Evolutionary conservation across 345 rosid genomes (phyloP).

Genomic region (Eutrema heterophyllum): DNA sequence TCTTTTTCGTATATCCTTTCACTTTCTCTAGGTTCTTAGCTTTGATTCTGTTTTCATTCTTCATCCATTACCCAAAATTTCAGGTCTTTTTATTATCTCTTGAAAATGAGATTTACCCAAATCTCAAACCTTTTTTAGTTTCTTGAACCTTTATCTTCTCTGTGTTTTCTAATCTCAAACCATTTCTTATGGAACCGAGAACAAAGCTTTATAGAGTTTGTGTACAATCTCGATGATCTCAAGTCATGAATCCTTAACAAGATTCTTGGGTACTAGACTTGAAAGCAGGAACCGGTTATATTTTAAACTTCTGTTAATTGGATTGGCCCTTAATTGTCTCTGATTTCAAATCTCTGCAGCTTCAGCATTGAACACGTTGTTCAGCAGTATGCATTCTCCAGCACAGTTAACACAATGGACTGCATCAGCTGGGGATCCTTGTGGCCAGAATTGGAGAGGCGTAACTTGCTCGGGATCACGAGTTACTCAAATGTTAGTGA

Average conservation of each 20-base stretch:
- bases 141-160: neutral
- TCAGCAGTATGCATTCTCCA: conserved; percentile 50
- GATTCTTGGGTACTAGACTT: neutral
- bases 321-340: conserved; percentile 5
- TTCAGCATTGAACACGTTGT: conserved; percentile 64
- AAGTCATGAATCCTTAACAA: neutral
- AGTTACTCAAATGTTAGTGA: conserved; percentile 70
- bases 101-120: neutral
- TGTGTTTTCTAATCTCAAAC: neutral
- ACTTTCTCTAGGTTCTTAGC: neutral
- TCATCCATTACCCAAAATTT: neutral
- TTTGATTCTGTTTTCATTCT: conserved; percentile 13
- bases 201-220: neutral
- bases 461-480: conserved; percentile 64
- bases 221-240: conserved; percentile 6
- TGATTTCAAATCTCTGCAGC: conserved; percentile 41
- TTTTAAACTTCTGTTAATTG: neutral
- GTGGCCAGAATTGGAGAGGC: conserved; percentile 93
- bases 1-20: conserved; percentile 19
- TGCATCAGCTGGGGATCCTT: conserved; percentile 70
- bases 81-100: neutral
- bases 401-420: conserved; percentile 70
- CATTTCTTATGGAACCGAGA: neutral
- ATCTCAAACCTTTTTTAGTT: conserved; percentile 15
- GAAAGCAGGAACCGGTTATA: no score